These are phyloP conservation scores for Pseudogymnoascus sp. DNA, from an alignment of 2,329 filamentous ascomycete genomes.

Conservation along the genomic window DNA sequence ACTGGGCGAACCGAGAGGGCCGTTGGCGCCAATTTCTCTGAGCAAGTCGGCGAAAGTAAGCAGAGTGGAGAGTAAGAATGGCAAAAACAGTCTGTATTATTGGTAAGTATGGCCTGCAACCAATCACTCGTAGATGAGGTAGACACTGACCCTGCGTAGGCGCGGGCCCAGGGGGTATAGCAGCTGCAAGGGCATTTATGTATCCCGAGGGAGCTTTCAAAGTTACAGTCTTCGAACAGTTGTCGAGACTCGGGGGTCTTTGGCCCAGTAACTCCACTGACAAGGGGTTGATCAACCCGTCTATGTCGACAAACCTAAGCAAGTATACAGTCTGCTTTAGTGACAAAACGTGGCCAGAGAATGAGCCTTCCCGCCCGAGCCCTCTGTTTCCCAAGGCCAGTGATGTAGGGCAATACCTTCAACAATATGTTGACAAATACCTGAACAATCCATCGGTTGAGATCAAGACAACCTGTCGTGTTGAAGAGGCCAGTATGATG, in stretches of 20 bases:
- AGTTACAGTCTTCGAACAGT: slow-evolving; percentile 63
- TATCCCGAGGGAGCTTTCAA: slow-evolving; percentile 47
- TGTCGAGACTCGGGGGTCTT: slow-evolving; percentile 62
- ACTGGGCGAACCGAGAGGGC: too few species aligned
- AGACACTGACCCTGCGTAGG: slow-evolving; percentile 36
- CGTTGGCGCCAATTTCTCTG: neutral
- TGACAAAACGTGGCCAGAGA: slow-evolving; percentile 62
- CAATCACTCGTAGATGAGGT: neutral
- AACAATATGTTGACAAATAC: slow-evolving; percentile 53
- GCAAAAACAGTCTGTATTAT: slow-evolving; percentile 23
- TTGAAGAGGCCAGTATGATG: slow-evolving; percentile 14
- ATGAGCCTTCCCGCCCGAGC: slow-evolving; percentile 41
- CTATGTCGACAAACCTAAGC: slow-evolving; percentile 68
- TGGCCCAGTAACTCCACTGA: slow-evolving; percentile 56
- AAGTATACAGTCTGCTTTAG: slow-evolving; percentile 66
- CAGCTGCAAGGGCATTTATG: slow-evolving; percentile 65
- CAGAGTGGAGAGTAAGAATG: slow-evolving; percentile 2
- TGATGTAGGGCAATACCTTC: slow-evolving; percentile 67
- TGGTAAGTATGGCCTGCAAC: slow-evolving; percentile 15
- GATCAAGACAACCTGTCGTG: slow-evolving; percentile 17
- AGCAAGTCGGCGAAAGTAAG: neutral
- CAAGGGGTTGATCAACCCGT: slow-evolving; percentile 48
- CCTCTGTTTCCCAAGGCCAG: slow-evolving; percentile 59
- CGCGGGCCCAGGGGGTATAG: slow-evolving; percentile 60
- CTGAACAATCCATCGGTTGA: slow-evolving; percentile 28